Evolutionary conservation across 192 early-diverging fungal genomes (phyloP), one percentile per base, ranked within the genome.

Genomic region (Coemansia sp.): DNA sequence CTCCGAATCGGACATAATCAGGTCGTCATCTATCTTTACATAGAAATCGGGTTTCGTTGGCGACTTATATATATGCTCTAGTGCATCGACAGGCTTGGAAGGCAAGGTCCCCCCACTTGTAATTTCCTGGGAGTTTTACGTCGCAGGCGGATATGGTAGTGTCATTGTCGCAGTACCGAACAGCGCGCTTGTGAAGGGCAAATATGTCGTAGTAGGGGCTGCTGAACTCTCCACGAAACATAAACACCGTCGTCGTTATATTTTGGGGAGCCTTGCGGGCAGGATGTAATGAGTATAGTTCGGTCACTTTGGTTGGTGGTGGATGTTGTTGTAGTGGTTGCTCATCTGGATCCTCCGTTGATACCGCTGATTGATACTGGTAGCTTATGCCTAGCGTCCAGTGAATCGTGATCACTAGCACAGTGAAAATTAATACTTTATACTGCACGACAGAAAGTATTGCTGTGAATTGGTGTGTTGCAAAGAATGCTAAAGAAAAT

Each of bases 141-240:
- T 57, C 55, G 55, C 55, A 57, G 20, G 36, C 55, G 22, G 0
- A 34, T 25, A 28, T 19, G 3, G 19, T 40, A 3, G 36, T 57
- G 11, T 57, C 55, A 5, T 57, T 57, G 20, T 57, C 55, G 55
- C 55, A 57, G 33, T 6, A 34, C 9, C 9, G 4, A 6, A 34
- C n/a, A 40, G 29, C 30, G 29, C 55, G 31, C 1, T 57, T 57
- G 5, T 57, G 55, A 0, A 57, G 36, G 0, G 37, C 23, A 40
- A 57, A 57, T 9, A 57, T 3, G 20, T 57, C 55, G 37, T 38
- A 41, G 10, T 14, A 31, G 7, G 33, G 33, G 37, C 55, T 37
- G 23, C 55, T 57, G 17, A 38, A 38, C 36, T 57, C 55, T 9
- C 36, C 55, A 15, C 55, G 33, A 25, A 57, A 57, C 55, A 37